Percentiles rank a stretch among this genome's conserved stretches.
Conservation (phyloP, 495 filamentous ascomycete species). For the Apiosordaria backusii region DNA sequence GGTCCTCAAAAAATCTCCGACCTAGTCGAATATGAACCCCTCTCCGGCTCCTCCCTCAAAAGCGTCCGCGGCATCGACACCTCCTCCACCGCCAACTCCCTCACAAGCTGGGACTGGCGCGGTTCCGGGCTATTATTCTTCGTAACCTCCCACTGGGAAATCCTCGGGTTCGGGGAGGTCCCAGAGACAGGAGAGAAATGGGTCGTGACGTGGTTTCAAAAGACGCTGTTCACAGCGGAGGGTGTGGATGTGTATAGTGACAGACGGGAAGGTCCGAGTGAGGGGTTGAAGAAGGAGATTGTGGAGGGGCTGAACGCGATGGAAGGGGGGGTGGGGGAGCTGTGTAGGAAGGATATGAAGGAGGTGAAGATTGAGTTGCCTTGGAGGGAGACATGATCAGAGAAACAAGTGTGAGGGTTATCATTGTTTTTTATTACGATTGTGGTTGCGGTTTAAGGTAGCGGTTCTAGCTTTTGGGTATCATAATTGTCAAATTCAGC, state of each 20-base stretch:
- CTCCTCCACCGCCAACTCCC: slow-evolving; percentile 33
- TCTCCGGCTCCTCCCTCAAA: slow-evolving; percentile 48
- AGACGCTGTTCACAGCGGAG: slow-evolving; percentile 69
- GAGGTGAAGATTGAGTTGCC: slow-evolving; percentile 44
- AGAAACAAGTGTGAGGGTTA: neutral
- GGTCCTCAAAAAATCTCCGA: slow-evolving; percentile 50
- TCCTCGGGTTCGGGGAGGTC: slow-evolving; percentile 63
- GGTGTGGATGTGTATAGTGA: slow-evolving; percentile 71
- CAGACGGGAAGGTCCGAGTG: slow-evolving; percentile 47
- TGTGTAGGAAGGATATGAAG: slow-evolving; percentile 44
- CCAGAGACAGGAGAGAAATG: slow-evolving; percentile 47
- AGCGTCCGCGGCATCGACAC: slow-evolving; percentile 63
- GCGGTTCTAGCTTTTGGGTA: neutral
- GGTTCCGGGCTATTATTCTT: slow-evolving; percentile 65
- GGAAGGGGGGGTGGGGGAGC: slow-evolving; percentile 35
- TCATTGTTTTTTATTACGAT: neutral
- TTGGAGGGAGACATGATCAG: slow-evolving; percentile 40
- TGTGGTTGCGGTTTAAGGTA: neutral
- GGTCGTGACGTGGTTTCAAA: slow-evolving; percentile 73
- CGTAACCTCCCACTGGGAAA: slow-evolving; percentile 67
- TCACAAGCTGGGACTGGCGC: slow-evolving; percentile 62
- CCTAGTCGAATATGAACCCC: slow-evolving; percentile 59
- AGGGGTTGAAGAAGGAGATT: slow-evolving; percentile 45
- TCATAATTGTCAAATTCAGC: neutral
- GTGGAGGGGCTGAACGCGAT: slow-evolving; percentile 43